These are phyloP conservation scores for Ogataea saltuana DNA, from an alignment of 805 yeast genomes.

Conservation along the genomic window DNA sequence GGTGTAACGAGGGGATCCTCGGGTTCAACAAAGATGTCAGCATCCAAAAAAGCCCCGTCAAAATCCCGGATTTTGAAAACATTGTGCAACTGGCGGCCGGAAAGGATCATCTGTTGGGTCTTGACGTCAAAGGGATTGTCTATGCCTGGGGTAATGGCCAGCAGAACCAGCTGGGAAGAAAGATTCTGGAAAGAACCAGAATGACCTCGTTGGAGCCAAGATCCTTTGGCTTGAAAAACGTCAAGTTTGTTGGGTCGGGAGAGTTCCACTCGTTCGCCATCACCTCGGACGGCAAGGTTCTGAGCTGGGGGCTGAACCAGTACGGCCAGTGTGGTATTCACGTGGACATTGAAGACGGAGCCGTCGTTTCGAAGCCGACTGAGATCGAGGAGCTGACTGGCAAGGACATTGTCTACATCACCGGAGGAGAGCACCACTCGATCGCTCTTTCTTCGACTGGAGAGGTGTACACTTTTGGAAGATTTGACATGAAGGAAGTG, in stretches of 20 bases:
- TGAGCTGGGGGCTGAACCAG: constrained; percentile 95
- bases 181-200: constrained; percentile 76
- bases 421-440: constrained; percentile 96
- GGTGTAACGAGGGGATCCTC: constrained; percentile 87
- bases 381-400: constrained; percentile 63
- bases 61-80: constrained; percentile 59
- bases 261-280: constrained; percentile 96
- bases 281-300: constrained; percentile 65
- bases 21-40: constrained; percentile 71
- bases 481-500: constrained; percentile 89
- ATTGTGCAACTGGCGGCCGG: constrained; percentile 88
- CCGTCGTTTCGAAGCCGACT: constrained; percentile 76
- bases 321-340: constrained; percentile 93
- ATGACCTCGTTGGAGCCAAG: constrained; percentile 75
- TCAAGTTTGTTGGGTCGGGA: constrained; percentile 84
- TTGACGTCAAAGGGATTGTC: constrained; percentile 82
- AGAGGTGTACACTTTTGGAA: constrained; percentile 80
- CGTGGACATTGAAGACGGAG: constrained; percentile 80
- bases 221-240: constrained; percentile 76
- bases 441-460: constrained; percentile 74
- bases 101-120: constrained; percentile 85
- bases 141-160: constrained; percentile 98
- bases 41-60: constrained; percentile 68
- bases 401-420: constrained; percentile 58
- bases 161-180: constrained; percentile 87